Conservation (phyloP, 257 asterid species). For the Plantago ovata region DNA sequence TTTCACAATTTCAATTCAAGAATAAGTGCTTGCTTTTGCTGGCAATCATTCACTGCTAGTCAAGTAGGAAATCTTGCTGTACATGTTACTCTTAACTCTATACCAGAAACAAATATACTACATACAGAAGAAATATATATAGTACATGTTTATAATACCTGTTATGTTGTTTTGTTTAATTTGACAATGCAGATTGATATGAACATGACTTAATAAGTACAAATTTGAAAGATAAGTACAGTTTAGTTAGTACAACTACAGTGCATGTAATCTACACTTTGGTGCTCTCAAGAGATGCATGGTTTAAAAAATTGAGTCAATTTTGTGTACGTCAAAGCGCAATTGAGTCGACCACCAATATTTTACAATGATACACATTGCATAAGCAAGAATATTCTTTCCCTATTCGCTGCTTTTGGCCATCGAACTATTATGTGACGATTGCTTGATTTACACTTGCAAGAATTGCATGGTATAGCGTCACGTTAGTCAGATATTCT, state of each 20-base stretch:
- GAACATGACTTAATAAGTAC: too few relatives aligned
- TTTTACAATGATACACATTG: too few relatives aligned
- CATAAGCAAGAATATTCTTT: too few relatives aligned
- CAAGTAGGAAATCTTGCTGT: constrained; percentile 7
- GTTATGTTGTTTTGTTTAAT: background rate
- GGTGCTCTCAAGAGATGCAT: background rate
- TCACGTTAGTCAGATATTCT: too few relatives aligned
- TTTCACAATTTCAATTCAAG: constrained; percentile 4
- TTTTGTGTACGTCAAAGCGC: background rate
- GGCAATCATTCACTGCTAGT: background rate
- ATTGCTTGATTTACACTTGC: too few relatives aligned
- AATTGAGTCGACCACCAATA: background rate
- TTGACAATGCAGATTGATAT: too few relatives aligned
- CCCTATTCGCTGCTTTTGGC: too few relatives aligned
- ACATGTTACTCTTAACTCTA: constrained; percentile 9
- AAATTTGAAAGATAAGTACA: too few relatives aligned
- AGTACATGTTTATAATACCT: background rate
- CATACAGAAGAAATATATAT: background rate
- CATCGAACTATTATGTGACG: too few relatives aligned
- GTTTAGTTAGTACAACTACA: too few relatives aligned
- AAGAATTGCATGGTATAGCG: too few relatives aligned
- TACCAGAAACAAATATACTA: background rate
- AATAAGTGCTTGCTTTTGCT: constrained; percentile 21
- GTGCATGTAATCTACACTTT: background rate
- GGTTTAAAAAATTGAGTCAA: background rate